A percentile compares a stretch with the other conserved stretches of the same genome.
phyloP scores from a whole-genome alignment of 208 protist species.

The Leishmania amazonensis region DNA sequence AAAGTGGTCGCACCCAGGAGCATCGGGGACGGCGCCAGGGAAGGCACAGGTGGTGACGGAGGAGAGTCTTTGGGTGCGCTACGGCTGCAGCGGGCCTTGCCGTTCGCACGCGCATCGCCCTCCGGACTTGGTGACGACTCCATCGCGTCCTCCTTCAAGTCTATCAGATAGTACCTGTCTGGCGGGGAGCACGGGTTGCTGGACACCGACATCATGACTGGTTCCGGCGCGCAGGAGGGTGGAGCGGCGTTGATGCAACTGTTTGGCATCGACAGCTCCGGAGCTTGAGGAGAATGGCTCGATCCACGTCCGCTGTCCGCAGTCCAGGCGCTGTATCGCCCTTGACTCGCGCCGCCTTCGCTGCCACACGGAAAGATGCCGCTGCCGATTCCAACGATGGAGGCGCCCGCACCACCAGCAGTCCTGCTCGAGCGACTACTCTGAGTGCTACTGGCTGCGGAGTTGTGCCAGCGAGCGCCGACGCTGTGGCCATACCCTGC shows the following conservation, averaged over 20 bases:
- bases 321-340: constrained; percentile 19
- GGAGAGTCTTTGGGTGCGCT: neutral
- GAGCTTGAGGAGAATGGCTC: constrained; percentile 18
- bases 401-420: neutral
- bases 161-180: neutral
- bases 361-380: neutral
- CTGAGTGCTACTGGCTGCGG: neutral
- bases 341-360: constrained; percentile 15
- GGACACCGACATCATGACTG: constrained; percentile 2
- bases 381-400: neutral
- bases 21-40: neutral
- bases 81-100: neutral
- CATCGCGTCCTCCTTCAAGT: neutral
- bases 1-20: neutral
- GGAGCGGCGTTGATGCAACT: constrained; percentile 10
- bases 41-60: neutral
- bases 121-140: constrained; percentile 16
- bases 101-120: neutral
- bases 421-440: neutral
- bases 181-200: neutral
- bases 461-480: neutral
- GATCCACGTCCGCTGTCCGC: constrained; percentile 18
- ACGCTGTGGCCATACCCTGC: neutral
- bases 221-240: constrained; percentile 17
- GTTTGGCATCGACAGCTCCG: constrained; percentile 25